These are phyloP conservation scores for Musa schizocarpa DNA, from an alignment of 176 grass and related monocot species.

Conservation along the genomic window DNA sequence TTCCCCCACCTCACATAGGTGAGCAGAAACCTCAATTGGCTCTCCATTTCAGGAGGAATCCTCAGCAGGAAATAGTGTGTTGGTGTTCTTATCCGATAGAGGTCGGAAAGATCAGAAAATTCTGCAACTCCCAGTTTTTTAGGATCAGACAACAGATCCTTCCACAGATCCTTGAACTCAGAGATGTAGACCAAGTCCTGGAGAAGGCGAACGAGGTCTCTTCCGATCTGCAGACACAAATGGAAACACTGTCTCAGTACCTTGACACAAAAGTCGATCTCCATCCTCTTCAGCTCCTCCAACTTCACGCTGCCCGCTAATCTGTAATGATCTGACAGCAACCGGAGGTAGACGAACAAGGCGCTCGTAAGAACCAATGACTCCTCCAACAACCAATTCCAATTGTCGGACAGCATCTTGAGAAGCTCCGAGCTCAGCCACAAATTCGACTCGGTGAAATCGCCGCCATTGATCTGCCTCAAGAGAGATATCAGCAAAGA, in stretches of 20 bases:
- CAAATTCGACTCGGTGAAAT: conserved; percentile 35
- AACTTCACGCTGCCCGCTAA: conserved; percentile 33
- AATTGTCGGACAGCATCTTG: conserved; percentile 23
- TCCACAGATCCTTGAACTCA: conserved; percentile 62
- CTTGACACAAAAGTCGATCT: conserved; percentile 46
- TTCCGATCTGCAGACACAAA: conserved; percentile 43
- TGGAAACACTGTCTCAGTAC: conserved; percentile 39
- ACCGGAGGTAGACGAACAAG: conserved; percentile 36
- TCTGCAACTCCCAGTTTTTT: conserved; percentile 1
- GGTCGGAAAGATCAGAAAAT: conserved; percentile 29
- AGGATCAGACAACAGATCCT: conserved; percentile 24
- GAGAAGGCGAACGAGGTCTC: conserved; percentile 63
- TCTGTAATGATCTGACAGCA: conserved; percentile 48
- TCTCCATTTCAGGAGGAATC: conserved; percentile 64
- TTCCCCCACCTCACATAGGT: conserved; percentile 66
- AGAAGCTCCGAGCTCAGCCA: conserved; percentile 28
- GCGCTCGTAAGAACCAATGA: conserved; percentile 24
- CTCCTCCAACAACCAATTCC: conserved; percentile 31
- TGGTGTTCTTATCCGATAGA: conserved; percentile 28
- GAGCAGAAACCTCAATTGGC: conserved; percentile 75
- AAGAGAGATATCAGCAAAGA: conserved; percentile 21
- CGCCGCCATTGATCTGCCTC: conserved; percentile 1
- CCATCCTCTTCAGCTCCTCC: conserved; percentile 38
- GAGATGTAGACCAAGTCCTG: conserved; percentile 57
- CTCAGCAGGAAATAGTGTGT: conserved; percentile 29